These are phyloP conservation scores for Prunus yedoensis DNA, from an alignment of 331 rosid species.

Conservation along the genomic window DNA sequence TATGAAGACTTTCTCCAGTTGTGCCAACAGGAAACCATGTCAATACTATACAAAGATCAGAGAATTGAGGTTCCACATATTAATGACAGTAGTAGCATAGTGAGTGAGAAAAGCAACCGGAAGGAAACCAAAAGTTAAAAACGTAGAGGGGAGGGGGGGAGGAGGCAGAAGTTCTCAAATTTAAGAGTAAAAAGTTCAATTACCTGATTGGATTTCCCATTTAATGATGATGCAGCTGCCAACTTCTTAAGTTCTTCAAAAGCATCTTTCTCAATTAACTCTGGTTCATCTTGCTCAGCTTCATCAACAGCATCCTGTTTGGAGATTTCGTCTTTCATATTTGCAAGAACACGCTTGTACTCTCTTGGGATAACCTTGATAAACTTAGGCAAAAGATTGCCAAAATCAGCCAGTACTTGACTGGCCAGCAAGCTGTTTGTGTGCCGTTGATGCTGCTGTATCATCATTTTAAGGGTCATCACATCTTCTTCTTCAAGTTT, in stretches of 20 bases:
- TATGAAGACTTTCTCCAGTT: neutral
- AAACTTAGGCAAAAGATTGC: constrained; percentile 70
- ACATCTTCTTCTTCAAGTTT: constrained; percentile 80
- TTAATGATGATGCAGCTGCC: constrained; percentile 57
- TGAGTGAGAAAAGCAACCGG: neutral
- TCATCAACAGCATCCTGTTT: constrained; percentile 42
- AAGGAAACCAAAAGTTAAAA: no score
- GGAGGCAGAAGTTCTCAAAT: no score
- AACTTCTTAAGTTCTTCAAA: constrained; percentile 88
- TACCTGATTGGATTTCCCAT: constrained; percentile 66
- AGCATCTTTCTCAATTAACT: constrained; percentile 60
- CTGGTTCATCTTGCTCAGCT: constrained; percentile 44
- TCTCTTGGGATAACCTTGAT: constrained; percentile 86
- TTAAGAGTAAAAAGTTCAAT: neutral
- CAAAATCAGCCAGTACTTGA: constrained; percentile 70
- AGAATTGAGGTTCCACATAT: neutral
- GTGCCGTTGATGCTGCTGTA: constrained; percentile 94
- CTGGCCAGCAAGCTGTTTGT: constrained; percentile 71
- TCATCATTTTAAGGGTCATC: constrained; percentile 66
- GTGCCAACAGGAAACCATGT: neutral
- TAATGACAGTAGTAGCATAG: neutral
- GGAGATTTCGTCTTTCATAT: constrained; percentile 51
- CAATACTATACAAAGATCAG: neutral
- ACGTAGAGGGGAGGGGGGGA: no score
- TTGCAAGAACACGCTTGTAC: constrained; percentile 77